Conservation (phyloP, 2,329 filamentous ascomycete species). For the Cladosporium sp. region DNA sequence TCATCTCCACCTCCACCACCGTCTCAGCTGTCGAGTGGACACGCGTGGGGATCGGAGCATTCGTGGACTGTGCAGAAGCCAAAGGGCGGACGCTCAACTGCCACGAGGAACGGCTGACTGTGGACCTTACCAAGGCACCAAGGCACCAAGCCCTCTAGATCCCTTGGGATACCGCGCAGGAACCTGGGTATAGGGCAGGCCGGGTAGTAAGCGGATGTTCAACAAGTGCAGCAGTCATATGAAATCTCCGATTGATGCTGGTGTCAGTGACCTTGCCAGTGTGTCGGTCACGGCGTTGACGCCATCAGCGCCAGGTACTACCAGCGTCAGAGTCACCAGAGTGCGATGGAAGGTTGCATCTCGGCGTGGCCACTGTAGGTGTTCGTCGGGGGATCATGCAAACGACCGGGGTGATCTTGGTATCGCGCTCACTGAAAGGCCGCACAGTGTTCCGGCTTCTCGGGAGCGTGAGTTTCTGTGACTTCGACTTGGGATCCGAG, state of each 20-base stretch:
- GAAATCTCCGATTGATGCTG: not conserved
- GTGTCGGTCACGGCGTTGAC: too few species aligned
- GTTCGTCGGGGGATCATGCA: too few species aligned
- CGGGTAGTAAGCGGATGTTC: not conserved
- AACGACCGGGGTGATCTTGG: too few species aligned
- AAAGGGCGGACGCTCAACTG: not conserved
- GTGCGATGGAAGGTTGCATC: too few species aligned
- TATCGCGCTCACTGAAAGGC: not conserved
- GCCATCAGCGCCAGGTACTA: too few species aligned
- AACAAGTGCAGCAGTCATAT: not conserved
- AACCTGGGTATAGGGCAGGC: not conserved
- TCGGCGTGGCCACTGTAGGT: too few species aligned
- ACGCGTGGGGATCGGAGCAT: conserved; percentile 1
- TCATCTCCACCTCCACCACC: conserved; percentile 2
- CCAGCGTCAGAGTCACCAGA: too few species aligned
- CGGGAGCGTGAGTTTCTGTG: not conserved
- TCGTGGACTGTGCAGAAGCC: not conserved
- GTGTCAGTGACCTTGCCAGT: too few species aligned
- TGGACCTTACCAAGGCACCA: not conserved
- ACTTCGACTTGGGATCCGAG: too few species aligned
- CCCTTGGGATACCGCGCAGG: not conserved
- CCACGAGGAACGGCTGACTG: conserved; percentile 6
- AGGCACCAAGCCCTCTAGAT: not conserved
- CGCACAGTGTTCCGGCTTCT: not conserved
- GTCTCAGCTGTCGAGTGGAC: not conserved